These are phyloP conservation scores for Juglanconis sp. DNA, from an alignment of 2,329 filamentous ascomycete genomes.

Conservation along the genomic window DNA sequence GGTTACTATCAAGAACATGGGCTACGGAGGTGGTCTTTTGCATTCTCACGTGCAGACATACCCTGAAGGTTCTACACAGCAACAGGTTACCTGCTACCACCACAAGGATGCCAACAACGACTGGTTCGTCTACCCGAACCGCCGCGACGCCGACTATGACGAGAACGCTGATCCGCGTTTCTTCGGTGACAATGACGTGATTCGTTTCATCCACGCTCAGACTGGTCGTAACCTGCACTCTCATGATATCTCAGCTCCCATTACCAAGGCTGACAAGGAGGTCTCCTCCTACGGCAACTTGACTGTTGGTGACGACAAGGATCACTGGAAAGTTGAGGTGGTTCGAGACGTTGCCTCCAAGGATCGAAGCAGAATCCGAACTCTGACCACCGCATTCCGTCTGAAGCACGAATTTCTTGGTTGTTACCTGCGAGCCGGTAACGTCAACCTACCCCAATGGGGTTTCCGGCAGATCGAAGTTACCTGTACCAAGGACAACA, in stretches of 20 bases:
- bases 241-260: conserved; percentile 81
- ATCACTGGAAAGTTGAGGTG: conserved; percentile 94
- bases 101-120: conserved; percentile 99
- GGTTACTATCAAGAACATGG: conserved; percentile 97
- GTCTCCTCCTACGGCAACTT: conserved; percentile 95
- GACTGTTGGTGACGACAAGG: conserved; percentile 93
- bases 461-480: conserved; percentile 99
- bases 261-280: conserved; percentile 86
- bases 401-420: conserved; percentile 77
- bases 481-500: conserved; percentile 90
- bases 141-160: conserved; percentile 70
- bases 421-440: conserved; percentile 93
- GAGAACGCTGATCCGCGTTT: conserved; percentile 69
- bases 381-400: conserved; percentile 89
- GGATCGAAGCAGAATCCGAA: conserved; percentile 81
- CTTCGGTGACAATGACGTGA: conserved; percentile 70
- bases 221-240: conserved; percentile 97
- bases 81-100: conserved; percentile 98
- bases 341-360: conserved; percentile 83
- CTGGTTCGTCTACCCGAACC: conserved; percentile 98
- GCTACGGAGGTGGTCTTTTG: conserved; percentile 91
- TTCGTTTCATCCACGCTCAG: conserved; percentile 90
- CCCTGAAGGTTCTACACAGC: conserved; percentile 87
- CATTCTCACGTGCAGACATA: conserved; percentile 97
- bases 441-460: conserved; percentile 96